phyloP scores from a whole-genome alignment of 2,329 filamentous ascomycete species.

The Penicillium aurantiogriseum region DNA sequence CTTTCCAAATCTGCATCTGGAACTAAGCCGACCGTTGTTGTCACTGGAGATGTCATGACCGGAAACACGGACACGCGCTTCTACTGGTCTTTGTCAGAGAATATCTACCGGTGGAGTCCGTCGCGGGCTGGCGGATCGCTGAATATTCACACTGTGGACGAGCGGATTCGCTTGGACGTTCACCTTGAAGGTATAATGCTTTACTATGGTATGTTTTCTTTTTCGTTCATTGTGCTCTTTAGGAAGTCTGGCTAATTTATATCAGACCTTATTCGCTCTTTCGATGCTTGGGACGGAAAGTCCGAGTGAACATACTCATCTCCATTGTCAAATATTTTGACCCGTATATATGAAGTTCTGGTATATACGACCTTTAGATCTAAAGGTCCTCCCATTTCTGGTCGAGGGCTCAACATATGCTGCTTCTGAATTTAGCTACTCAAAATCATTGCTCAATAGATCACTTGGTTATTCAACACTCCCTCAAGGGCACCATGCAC shows the following conservation, averaged over 20 bases:
- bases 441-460: background rate
- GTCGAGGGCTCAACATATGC: background rate
- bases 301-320: conserved; percentile 7
- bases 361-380: background rate
- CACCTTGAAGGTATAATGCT: conserved; percentile 46
- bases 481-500: background rate
- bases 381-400: background rate
- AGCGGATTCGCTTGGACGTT: conserved; percentile 45
- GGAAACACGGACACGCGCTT: conserved; percentile 55
- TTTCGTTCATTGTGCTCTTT: background rate
- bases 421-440: background rate
- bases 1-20: conserved; percentile 21
- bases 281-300: conserved; percentile 28
- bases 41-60: conserved; percentile 50
- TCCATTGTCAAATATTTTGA: background rate
- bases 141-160: conserved; percentile 54
- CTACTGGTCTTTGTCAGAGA: conserved; percentile 53
- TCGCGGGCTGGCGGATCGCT: conserved; percentile 45
- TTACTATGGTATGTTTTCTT: conserved; percentile 39
- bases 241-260: conserved; percentile 1
- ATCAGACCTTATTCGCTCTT: conserved; percentile 34
- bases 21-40: conserved; percentile 36
- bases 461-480: background rate
- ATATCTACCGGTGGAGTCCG: conserved; percentile 54
- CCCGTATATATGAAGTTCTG: background rate